These are phyloP conservation scores for Lagenidium sp. DNA, from an alignment of 352 stramenopile species.

Conservation along the genomic window DNA sequence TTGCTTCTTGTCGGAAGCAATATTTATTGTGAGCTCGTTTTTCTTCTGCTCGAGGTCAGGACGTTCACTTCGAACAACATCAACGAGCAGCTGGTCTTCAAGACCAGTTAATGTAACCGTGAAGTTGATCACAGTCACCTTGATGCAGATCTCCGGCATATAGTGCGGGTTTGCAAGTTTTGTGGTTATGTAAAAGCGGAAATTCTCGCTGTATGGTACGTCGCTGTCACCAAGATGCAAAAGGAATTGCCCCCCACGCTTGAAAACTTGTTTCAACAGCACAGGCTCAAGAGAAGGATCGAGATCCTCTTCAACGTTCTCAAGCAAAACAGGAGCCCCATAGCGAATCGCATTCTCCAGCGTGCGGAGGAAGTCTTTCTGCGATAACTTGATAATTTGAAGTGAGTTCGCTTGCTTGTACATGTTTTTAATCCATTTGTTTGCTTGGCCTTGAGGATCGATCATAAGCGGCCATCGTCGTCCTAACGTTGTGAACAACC, in stretches of 20 bases:
- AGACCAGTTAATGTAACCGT: constrained; percentile 89
- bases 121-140: constrained; percentile 94
- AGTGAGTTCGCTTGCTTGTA: constrained; percentile 66
- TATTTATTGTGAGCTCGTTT: constrained; percentile 89
- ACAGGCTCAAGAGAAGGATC: constrained; percentile 91
- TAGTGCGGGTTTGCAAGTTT: constrained; percentile 93
- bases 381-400: constrained; percentile 90
- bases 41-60: constrained; percentile 90
- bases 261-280: constrained; percentile 91
- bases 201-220: constrained; percentile 89
- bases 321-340: constrained; percentile 85
- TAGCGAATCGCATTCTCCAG: constrained; percentile 91
- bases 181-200: constrained; percentile 92
- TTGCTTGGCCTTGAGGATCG: constrained; percentile 90
- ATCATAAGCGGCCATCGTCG: constrained; percentile 92
- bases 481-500: constrained; percentile 87
- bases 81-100: constrained; percentile 90
- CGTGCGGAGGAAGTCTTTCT: constrained; percentile 89
- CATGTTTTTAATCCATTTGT: constrained; percentile 94
- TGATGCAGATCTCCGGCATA: constrained; percentile 93
- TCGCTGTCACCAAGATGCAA: constrained; percentile 89
- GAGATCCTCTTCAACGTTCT: constrained; percentile 92
- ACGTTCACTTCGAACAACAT: constrained; percentile 89
- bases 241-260: constrained; percentile 83
- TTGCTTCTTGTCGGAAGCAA: constrained; percentile 88